phyloP scores from a whole-genome alignment of 306 rosid genomes.

The Lagenaria siceraria region DNA sequence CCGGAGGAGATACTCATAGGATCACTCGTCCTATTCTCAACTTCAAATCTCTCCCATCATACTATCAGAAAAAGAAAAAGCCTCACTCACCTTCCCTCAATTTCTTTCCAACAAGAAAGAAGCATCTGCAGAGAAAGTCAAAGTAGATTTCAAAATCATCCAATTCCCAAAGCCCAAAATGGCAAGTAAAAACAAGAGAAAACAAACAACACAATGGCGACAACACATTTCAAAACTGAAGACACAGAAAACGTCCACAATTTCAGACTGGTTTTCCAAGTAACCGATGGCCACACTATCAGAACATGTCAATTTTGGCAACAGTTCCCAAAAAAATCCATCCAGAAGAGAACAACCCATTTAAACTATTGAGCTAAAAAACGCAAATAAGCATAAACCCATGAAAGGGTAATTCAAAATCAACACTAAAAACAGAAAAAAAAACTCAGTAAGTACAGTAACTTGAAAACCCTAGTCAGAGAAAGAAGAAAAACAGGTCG shows the following conservation, averaged over 20 bases:
- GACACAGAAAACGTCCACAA: neutral
- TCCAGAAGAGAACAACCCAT: slow-evolving; percentile 10
- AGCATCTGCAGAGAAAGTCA: slow-evolving; percentile 10
- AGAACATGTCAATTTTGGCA: neutral
- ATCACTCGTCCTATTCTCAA: slow-evolving; percentile 49
- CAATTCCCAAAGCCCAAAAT: slow-evolving; percentile 6
- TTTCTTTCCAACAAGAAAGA: slow-evolving; percentile 11
- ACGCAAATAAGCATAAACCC: neutral
- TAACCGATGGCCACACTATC: neutral
- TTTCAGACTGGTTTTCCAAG: slow-evolving; percentile 1
- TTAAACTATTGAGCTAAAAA: slow-evolving; percentile 21
- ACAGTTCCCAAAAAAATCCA: slow-evolving; percentile 2
- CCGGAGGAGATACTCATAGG: slow-evolving; percentile 52
- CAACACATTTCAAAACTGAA: neutral
- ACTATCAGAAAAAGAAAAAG: slow-evolving; percentile 22
- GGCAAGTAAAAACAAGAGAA: neutral
- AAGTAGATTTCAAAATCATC: neutral
- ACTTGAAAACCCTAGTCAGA: slow-evolving; percentile 94
- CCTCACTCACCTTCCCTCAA: slow-evolving; percentile 5
- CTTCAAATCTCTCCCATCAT: slow-evolving; percentile 70
- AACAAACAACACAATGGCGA: neutral
- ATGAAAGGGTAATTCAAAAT: neutral
- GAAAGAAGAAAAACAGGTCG: slow-evolving; percentile 15
- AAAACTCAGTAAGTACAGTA: slow-evolving; percentile 52
- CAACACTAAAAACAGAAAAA: slow-evolving; percentile 2